Evolutionary conservation across 139 green algal species (phyloP).

Genomic region (Diplosphaera chodatii): DNA sequence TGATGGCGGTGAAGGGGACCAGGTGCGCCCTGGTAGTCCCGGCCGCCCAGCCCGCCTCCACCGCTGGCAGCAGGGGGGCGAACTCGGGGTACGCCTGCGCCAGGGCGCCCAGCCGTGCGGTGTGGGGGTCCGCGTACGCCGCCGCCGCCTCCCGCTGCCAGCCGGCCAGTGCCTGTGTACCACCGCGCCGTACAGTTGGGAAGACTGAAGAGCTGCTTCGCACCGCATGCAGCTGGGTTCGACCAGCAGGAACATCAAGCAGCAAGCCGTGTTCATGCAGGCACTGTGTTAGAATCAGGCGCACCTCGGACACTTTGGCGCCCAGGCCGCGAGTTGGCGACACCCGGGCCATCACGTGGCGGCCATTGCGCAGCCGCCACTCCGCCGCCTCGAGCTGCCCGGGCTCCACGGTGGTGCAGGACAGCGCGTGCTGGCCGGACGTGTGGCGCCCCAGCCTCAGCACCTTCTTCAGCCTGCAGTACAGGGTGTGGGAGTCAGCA

Average conservation of each 20-base stretch:
- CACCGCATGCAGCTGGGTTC: too few species aligned
- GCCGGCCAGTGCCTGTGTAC: neutral
- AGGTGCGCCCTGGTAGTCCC: neutral
- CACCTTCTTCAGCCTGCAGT: neutral
- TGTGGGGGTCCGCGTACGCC: too few species aligned
- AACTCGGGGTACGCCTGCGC: neutral
- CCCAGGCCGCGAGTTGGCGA: too few species aligned
- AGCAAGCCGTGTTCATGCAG: too few species aligned
- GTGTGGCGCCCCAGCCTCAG: neutral
- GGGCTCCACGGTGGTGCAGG: neutral
- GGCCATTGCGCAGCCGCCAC: neutral
- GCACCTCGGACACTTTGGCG: too few species aligned
- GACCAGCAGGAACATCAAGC: too few species aligned
- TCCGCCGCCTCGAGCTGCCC: neutral
- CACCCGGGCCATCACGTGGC: too few species aligned
- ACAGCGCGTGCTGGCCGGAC: constrained; percentile 5
- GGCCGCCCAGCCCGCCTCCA: neutral
- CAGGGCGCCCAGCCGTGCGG: neutral
- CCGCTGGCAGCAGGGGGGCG: neutral
- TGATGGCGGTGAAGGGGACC: neutral
- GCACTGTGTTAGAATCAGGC: too few species aligned
- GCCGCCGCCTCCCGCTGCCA: neutral
- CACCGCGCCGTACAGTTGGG: too few species aligned
- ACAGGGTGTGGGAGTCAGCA: too few species aligned
- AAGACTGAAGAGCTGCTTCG: too few species aligned